phyloP scores from a whole-genome alignment of 305 asterid species.

The Fraxinus sp. region DNA sequence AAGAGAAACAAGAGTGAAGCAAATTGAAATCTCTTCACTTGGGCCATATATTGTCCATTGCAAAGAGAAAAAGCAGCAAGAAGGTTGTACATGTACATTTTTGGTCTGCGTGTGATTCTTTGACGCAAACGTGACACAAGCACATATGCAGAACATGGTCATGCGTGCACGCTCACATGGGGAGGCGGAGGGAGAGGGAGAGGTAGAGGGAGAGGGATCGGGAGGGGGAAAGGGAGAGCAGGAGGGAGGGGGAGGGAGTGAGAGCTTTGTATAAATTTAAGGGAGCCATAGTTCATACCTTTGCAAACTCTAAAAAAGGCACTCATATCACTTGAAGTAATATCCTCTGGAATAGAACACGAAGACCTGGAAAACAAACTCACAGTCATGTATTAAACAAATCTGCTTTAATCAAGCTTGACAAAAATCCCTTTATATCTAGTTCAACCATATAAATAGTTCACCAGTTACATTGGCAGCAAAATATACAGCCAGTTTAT shows the following conservation, averaged over 20 bases:
- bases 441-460: not conserved
- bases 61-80: not conserved
- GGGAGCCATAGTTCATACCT: slow-evolving; percentile 40
- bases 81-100: not conserved
- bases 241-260: not conserved
- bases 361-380: slow-evolving; percentile 50
- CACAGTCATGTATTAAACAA: not conserved
- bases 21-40: not conserved
- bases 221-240: no score
- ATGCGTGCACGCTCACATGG: no score
- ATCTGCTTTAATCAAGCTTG: not conserved
- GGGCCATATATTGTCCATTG: not conserved
- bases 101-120: not conserved
- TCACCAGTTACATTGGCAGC: not conserved
- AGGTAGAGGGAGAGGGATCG: not conserved
- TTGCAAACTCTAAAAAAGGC: slow-evolving; percentile 35
- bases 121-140: not conserved
- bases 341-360: slow-evolving; percentile 71
- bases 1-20: not conserved
- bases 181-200: not conserved
- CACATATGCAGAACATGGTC: not conserved
- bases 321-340: slow-evolving; percentile 45
- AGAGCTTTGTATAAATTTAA: not conserved
- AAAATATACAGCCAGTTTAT: not conserved
- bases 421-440: not conserved